Evolutionary conservation across 805 yeast genomes (phyloP).

Genomic region (Cyberlindnera petersonii): DNA sequence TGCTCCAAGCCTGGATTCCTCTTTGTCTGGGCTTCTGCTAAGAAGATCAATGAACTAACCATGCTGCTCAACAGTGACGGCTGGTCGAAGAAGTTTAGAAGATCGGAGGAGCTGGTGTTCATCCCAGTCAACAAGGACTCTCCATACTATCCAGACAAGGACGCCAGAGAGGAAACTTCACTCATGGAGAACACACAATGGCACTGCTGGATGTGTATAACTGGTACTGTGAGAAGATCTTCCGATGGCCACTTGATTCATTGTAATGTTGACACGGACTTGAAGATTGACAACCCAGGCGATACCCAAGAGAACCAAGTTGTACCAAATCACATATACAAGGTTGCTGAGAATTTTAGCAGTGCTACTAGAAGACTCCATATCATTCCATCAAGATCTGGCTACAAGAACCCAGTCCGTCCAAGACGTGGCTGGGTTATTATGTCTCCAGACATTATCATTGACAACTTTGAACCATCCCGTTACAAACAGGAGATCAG

Average conservation of each 20-base stretch:
- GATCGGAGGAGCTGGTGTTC: conserved; percentile 86
- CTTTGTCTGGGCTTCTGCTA: conserved; percentile 83
- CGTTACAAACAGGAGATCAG: conserved; percentile 42
- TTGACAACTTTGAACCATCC: conserved; percentile 60
- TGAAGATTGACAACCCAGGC: conserved; percentile 57
- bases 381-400: conserved; percentile 72
- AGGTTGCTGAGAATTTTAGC: conserved; percentile 84
- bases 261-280: conserved; percentile 89
- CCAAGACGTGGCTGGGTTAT: conserved; percentile 89
- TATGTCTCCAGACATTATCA: conserved; percentile 74
- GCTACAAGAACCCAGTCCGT: conserved; percentile 57
- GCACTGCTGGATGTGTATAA: conserved; percentile 98
- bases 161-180: conserved; percentile 39
- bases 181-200: conserved; percentile 74
- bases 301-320: conserved; percentile 36
- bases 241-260: conserved; percentile 81
- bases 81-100: conserved; percentile 69
- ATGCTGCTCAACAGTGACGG: conserved; percentile 48
- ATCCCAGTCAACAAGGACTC: conserved; percentile 66
- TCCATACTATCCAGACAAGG: conserved; percentile 59
- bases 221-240: conserved; percentile 88
- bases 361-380: conserved; percentile 79
- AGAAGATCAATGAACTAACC: conserved; percentile 61
- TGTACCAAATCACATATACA: conserved; percentile 74
- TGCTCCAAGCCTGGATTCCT: conserved; percentile 84